Evolutionary conservation across 2,329 filamentous ascomycete genomes (phyloP), one percentile per base, ranked within the genome.

Genomic region (Aureobasidium lini): DNA sequence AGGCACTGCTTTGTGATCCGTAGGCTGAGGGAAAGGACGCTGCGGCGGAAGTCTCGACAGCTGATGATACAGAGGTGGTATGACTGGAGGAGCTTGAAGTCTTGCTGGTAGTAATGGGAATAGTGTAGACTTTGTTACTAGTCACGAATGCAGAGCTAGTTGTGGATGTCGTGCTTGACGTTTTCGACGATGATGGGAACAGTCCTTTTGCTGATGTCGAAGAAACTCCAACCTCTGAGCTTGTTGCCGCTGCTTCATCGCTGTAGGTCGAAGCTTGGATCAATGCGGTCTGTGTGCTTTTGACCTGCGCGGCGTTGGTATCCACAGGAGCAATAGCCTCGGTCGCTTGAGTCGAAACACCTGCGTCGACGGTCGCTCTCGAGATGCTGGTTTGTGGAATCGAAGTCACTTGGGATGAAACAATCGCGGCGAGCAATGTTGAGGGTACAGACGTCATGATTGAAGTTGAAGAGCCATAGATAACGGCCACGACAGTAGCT

Each of bases 401-500:
- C 1, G 39, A 6, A 10, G 16, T 10, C 3, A n/a, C 11, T 34
- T 56, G 39, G 7, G 52, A 36, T 3, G 52, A 28, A 8, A 18
- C 18, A 28, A 44, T 10, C 3, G 6, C 13, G 1, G 39, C 28
- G 1, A 44, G 31, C 16, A 44, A 18, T 15, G 39, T n/a, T 3
- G 40, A 11, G 15, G 53, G 42, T 2, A 47, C 18, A 6, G 42
- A 57, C 6, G 42, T 57, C 42, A 57, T 47, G 31, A 29, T 57
- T 47, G 53, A 57, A 4, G 53, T 57, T 11, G 53, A 57, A 18
- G 53, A 37, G 42, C 42, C 53, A 34, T 31, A 47, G 31, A 57
- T 57, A 0, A 47, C 53, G 6, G 18, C 32, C 2, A 57, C 15
- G 7, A 46, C 53, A 2, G 42, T 47, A 6, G 13, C 15, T 39